Evolutionary conservation across 2,329 filamentous ascomycete species (phyloP), one percentile per base, ranked within the genome.

Genomic region (Colletotrichum sp.): DNA sequence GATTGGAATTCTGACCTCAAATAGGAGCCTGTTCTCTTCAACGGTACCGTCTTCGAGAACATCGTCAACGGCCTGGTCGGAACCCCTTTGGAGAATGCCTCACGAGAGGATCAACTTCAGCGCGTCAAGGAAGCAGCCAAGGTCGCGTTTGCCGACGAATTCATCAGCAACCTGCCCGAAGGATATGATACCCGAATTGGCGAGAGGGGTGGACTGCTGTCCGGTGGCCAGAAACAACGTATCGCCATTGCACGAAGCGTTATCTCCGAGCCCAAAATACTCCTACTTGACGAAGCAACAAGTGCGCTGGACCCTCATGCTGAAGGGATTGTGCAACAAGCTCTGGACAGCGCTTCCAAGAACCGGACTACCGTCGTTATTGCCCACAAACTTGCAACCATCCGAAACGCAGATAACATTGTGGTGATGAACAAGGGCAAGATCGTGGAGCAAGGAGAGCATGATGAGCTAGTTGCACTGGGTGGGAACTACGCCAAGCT

Each of bases 241-340:
- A 86, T 94, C 18, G 90, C 92, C 1, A 94, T 94, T 74, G 92
- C 92, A 4, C 87, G 92, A 30, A 91, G 90, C 56, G 91, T 94
- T 66, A 85, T 94, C 36, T 89, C 90, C 18, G 84, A 91, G 64
- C 92, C 92, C 0, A 85, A 86, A 2, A 91, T 94, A 30, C 85
- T 94, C 3, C 89, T 94, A 12, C 84, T 94, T 2, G 92, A 94
- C 78, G 92, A 94, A 82, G 92, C 92, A 2, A 94, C 92, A 0
- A 91, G 89, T 64, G 91, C 92, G 12, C 80, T 87, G 22, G 84
- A 87, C 66, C 82, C 85, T 0, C 82, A 86, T 13, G 83, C 86
- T 3, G 85, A 87, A 66, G 83, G 85, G 1, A 84, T 89, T 15
- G 90, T 92, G 1, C 90, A 92, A 78, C 81, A 86, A 62, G 90